These are phyloP conservation scores for Scedosporium minutisporum DNA, from an alignment of 2,329 filamentous ascomycete genomes.

Conservation along the genomic window DNA sequence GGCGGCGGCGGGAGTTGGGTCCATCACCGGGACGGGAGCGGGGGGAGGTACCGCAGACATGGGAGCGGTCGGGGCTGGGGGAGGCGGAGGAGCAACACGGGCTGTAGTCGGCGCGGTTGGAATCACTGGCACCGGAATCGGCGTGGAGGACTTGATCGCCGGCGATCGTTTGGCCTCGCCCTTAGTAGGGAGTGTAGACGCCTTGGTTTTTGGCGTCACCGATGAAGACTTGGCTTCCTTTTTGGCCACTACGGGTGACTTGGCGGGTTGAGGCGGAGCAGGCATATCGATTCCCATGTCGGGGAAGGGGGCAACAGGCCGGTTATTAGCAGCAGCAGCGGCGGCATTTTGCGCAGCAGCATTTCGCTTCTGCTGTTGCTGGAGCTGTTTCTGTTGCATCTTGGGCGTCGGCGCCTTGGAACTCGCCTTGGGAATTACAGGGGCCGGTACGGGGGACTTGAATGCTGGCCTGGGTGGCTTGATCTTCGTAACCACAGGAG, in stretches of 20 bases:
- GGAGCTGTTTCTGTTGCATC: conserved; percentile 10
- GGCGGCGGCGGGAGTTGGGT: not conserved
- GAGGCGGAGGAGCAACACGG: conserved; percentile 11
- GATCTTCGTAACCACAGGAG: not conserved
- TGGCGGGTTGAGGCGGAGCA: conserved; percentile 3
- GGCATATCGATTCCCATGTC: conserved; percentile 44
- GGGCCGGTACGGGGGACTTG: not conserved
- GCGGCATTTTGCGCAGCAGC: not conserved
- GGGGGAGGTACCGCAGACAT: conserved; percentile 8
- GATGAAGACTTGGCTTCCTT: conserved; percentile 6
- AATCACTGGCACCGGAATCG: not conserved
- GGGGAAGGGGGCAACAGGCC: conserved; percentile 42
- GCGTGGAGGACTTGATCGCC: not conserved
- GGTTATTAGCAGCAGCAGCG: not conserved
- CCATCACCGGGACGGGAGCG: conserved; percentile 1
- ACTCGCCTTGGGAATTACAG: not conserved
- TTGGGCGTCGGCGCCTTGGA: conserved; percentile 8
- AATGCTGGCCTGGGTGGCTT: not conserved
- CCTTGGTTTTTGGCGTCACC: conserved; percentile 6
- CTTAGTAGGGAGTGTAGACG: not conserved
- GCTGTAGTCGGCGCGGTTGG: conserved; percentile 10
- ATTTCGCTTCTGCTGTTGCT: conserved; percentile 9
- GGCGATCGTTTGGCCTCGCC: conserved; percentile 5
- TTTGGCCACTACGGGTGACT: not conserved
- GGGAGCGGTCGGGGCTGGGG: conserved; percentile 15